Evolutionary conservation across 768 basidiomycete species (phyloP), one percentile per base, ranked within the genome.

Genomic region (Steccherinum ochraceum): DNA sequence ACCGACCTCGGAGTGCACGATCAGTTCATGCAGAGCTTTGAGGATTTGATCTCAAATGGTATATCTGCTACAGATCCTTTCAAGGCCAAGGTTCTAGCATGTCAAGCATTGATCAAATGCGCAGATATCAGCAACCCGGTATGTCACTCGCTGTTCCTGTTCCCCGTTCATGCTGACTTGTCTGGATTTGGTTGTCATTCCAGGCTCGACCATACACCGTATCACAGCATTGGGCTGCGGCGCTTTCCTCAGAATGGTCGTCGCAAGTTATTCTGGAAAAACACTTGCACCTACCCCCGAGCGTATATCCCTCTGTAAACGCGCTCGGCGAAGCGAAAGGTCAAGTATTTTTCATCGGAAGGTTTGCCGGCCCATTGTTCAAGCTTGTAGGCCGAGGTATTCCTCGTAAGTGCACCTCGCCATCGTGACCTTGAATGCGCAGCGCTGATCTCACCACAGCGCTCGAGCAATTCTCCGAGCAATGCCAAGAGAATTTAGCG

Each of bases 61-160:
- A 57, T 64, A 12, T 67, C 67, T 19, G 63, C 59, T 16, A 61
- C 74, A 10, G 59, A 78, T 41, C 69, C 59, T 51, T 61, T 70
- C 47, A 62, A 69, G 56, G 77, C 83, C 49, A 76, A 86, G 58
- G 72, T 88, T 21, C 67, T 95, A 48, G 67, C 93, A 20, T 95
- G 91, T 63, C 93, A 97, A 61, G 88, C 89, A 2, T 70, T 99
- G 47, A 83, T 99, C 65, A 98, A 99, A 68, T 96, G 94, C 61
- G 93, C 95, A 16, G 96, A 99, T 69, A 98, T 99, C 61, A 93
- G 91, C 64, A 99, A 99, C 66, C 95, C 96, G 13, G 93, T 96
- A 64, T 57, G 93, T 80, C n/a, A n/a, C n/a, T n/a, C n/a, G n/a
- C n/a, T n/a, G n/a, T n/a, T n/a, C n/a, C n/a, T n/a, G n/a, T n/a